A percentile compares a stretch with the other conserved stretches of the same genome.
phyloP scores from a whole-genome alignment of 2,329 filamentous ascomycete species.

The Endothia cerciana region DNA sequence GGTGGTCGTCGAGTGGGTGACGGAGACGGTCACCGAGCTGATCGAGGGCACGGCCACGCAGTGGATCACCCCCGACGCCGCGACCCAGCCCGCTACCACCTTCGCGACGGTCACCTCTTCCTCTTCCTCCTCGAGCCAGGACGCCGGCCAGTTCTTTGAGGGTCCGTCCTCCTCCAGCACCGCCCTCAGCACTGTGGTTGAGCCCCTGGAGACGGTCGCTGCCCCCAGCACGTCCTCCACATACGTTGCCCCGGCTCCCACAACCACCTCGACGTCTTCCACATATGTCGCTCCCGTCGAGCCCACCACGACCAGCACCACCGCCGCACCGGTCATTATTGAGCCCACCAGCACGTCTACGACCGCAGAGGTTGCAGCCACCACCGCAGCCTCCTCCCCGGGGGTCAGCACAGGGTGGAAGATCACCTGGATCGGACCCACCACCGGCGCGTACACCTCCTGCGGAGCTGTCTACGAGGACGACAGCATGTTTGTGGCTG shows the following conservation, averaged over 20 bases:
- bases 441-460: slow-evolving; percentile 34
- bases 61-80: slow-evolving; percentile 43
- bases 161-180: slow-evolving; percentile 29
- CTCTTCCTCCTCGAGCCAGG: slow-evolving; percentile 23
- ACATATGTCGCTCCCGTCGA: slow-evolving; percentile 2
- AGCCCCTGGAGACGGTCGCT: slow-evolving; percentile 19
- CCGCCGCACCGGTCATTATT: slow-evolving; percentile 28
- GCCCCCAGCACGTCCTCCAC: slow-evolving; percentile 17
- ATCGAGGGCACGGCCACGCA: slow-evolving; percentile 54
- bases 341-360: slow-evolving; percentile 31
- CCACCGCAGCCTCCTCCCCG: slow-evolving; percentile 34
- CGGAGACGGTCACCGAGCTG: slow-evolving; percentile 53
- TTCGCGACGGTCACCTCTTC: slow-evolving; percentile 33
- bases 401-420: slow-evolving; percentile 32
- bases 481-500: slow-evolving; percentile 74
- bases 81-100: slow-evolving; percentile 31
- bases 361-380: slow-evolving; percentile 35
- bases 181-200: slow-evolving; percentile 37
- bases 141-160: slow-evolving; percentile 39
- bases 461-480: slow-evolving; percentile 51
- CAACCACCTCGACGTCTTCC: slow-evolving; percentile 34
- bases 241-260: slow-evolving; percentile 32
- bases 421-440: slow-evolving; percentile 24
- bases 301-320: slow-evolving; percentile 35
- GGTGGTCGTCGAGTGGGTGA: slow-evolving; percentile 54